Evolutionary conservation across 495 filamentous ascomycete species (phyloP), one percentile per base, ranked within the genome.

Genomic region (Bacidia gigantensis): DNA sequence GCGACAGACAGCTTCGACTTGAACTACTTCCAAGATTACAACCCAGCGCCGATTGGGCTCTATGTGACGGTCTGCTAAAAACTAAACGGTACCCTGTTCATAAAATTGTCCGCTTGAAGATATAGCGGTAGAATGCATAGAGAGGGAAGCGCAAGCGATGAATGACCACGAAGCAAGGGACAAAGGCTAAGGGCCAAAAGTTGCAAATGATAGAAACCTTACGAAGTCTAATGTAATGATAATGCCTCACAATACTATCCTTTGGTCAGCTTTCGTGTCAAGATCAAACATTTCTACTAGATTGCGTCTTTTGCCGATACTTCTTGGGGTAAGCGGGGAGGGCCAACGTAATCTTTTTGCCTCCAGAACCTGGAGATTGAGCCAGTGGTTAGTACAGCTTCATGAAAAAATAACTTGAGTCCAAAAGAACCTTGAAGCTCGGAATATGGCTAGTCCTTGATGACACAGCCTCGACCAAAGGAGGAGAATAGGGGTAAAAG

Each of bases 11-110:
- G 62, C 52, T 73, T 79, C 18, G 58, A 72, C 42, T 59, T 87
- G n/a, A 64, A 78, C 49, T 86, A 76, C 58, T 79, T 81, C 63
- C 69, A 87, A 61, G 76, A 83, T 61, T 79, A 61, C 54, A 78
- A 76, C 56, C 76, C 76, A 21, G 67, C 69, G 49, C 76, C 82
- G 58, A 72, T 84, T 53, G 82, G 83, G 40, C 63, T 86, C 54
- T 86, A 73, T 64, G 70, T 87, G 55, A 77, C 73, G 41, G 62
- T 64, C 20, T 80, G 77, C 61, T 81, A 71, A 65, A 64, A 25
- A 51, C 52, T 51, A 52, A 48, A 41, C 11, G 21, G 48, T 24
- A 56, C 29, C 49, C 49, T 41, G 40, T 35, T 2, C 25, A 44
- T 44, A 5, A 17, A 22, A 44, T 44, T 9, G 32, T 10, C 32